These are phyloP conservation scores for Rhizopus arrhizus DNA, from an alignment of 371 early-diverging fungal species.

Conservation along the genomic window DNA sequence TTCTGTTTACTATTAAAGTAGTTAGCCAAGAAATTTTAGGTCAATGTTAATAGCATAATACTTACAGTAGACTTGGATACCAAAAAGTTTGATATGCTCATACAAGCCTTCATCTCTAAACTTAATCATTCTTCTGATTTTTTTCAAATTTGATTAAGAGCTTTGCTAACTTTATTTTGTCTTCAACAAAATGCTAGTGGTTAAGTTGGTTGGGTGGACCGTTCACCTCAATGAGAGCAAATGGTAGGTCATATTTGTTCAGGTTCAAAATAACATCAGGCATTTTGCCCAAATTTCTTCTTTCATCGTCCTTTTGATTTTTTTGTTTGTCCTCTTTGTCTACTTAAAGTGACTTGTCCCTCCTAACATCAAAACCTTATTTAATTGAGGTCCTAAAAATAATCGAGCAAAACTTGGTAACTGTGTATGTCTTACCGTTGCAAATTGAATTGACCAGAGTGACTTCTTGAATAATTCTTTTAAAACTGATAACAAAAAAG, in stretches of 20 bases:
- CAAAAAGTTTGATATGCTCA: not conserved
- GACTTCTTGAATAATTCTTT: not conserved
- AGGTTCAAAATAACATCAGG: not conserved
- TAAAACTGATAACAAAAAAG: not conserved
- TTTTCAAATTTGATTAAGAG: not conserved
- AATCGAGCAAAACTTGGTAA: not conserved
- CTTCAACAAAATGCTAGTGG: conserved; percentile 3
- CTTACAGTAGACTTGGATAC: not conserved
- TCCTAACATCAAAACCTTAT: conserved; percentile 1
- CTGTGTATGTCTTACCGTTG: conserved; percentile 3
- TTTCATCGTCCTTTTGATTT: conserved; percentile 1
- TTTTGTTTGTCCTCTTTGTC: conserved; percentile 3
- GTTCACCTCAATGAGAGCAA: not conserved
- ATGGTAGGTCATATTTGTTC: not conserved
- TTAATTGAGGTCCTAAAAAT: not conserved
- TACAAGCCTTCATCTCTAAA: not conserved
- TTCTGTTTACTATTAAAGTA: conserved; percentile 6
- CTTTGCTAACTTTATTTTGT: not conserved
- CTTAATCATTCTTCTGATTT: not conserved
- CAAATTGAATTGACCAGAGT: not conserved
- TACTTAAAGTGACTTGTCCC: not conserved
- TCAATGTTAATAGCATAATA: not conserved
- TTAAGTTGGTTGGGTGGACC: not conserved
- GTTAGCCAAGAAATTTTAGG: not conserved
- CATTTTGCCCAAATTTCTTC: not conserved